Evolutionary conservation across 1,139 yeast species (phyloP).

Genomic region (Sugiyamaella pinicola): DNA sequence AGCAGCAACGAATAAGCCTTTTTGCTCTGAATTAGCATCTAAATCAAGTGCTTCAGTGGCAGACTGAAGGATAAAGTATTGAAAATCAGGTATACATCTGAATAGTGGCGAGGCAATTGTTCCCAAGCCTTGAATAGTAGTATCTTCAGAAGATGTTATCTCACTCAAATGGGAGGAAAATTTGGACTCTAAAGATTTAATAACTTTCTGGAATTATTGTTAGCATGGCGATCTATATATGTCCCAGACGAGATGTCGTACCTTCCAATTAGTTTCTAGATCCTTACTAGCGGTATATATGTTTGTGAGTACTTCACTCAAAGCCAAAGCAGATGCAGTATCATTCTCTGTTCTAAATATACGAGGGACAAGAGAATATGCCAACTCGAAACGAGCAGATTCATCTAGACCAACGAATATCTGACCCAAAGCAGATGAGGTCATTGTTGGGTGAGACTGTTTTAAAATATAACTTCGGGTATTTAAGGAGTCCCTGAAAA

Average conservation of each 20-base stretch:
- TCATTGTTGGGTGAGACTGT: not conserved
- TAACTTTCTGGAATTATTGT: conserved; percentile 2
- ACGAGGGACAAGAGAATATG: conserved; percentile 7
- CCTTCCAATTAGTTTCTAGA: conserved; percentile 6
- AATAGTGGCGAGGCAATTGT: conserved; percentile 6
- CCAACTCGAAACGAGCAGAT: conserved; percentile 5
- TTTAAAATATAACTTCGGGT: not conserved
- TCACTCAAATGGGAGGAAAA: not conserved
- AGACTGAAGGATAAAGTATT: not conserved
- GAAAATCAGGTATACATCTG: conserved; percentile 6
- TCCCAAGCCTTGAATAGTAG: conserved; percentile 2
- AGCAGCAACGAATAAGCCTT: not conserved
- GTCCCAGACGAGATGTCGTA: not conserved
- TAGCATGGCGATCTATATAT: not conserved
- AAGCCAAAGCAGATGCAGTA: not conserved
- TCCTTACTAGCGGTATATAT: conserved; percentile 1
- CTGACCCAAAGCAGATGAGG: conserved; percentile 10
- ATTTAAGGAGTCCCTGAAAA: conserved; percentile 8
- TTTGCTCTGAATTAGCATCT: not conserved
- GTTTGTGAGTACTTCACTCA: conserved; percentile 2
- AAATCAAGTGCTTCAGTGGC: not conserved
- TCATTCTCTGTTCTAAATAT: conserved; percentile 4
- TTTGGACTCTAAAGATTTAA: not conserved
- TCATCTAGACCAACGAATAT: conserved; percentile 11
- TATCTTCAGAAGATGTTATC: not conserved